Percentiles rank a stretch among this genome's conserved stretches.
These are phyloP conservation scores for Cryptococcus maquisensis DNA, from an alignment of 1,284 basidiomycete genomes.

Conservation along the genomic window DNA sequence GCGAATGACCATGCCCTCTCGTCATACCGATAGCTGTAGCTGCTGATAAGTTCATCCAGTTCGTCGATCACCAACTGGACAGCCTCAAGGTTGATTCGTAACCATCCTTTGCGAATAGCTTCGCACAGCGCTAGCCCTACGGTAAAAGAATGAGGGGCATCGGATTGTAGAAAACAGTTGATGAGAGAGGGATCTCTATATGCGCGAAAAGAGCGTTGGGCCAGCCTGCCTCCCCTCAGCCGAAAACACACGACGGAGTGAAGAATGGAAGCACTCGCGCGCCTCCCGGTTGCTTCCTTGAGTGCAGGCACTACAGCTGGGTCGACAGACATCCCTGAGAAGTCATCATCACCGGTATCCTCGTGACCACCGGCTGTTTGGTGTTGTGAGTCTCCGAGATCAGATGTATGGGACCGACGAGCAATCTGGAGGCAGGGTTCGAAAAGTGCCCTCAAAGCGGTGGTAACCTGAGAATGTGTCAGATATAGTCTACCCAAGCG, in stretches of 20 bases:
- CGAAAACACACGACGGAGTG: conserved; percentile 34
- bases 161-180: conserved; percentile 57
- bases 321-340: conserved; percentile 57
- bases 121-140: conserved; percentile 59
- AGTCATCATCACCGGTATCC: conserved; percentile 58
- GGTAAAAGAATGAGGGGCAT: conserved; percentile 56
- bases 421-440: conserved; percentile 5
- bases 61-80: conserved; percentile 58
- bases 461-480: conserved; percentile 5
- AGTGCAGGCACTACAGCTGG: conserved; percentile 34
- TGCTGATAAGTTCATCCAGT: conserved; percentile 55
- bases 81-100: conserved; percentile 56
- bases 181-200: conserved; percentile 63
- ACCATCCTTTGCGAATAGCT: conserved; percentile 56
- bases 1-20: conserved; percentile 57
- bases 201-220: conserved; percentile 52
- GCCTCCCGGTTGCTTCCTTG: conserved; percentile 30
- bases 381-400: not conserved
- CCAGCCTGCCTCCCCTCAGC: conserved; percentile 54
- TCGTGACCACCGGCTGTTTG: not conserved
- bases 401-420: not conserved
- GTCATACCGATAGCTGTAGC: conserved; percentile 60
- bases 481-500: not conserved
- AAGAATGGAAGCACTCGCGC: conserved; percentile 22
- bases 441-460: conserved; percentile 10